A percentile compares a stretch with the other conserved stretches of the same genome.
These are phyloP conservation scores for Botrytis porri DNA, from an alignment of 2,329 filamentous ascomycete genomes.

Conservation along the genomic window DNA sequence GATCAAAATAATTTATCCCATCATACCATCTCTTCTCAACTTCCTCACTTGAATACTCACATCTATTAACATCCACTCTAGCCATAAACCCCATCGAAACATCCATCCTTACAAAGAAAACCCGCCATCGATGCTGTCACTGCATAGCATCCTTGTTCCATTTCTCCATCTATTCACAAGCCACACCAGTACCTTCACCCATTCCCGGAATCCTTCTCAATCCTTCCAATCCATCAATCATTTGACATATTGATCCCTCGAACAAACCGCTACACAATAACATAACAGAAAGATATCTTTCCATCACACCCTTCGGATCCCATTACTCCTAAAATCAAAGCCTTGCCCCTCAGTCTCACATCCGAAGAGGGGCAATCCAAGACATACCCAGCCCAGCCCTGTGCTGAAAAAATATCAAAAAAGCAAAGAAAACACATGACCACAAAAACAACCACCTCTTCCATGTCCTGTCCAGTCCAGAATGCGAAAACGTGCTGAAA, in stretches of 20 bases:
- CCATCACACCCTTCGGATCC: not conserved
- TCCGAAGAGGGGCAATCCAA: constrained; percentile 1
- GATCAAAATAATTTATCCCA: not conserved
- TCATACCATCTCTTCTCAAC: not conserved
- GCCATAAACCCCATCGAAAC: not conserved
- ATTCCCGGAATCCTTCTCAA: not conserved
- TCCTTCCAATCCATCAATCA: not conserved
- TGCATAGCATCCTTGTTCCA: not conserved
- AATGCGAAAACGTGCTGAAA: constrained; percentile 4
- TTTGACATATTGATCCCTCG: not conserved
- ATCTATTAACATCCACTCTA: not conserved
- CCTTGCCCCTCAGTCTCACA: not conserved
- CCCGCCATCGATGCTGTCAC: not conserved
- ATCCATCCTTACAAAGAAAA: not conserved
- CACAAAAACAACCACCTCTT: not conserved
- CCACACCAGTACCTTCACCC: not conserved
- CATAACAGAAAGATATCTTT: not conserved
- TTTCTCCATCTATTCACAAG: not conserved
- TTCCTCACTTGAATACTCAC: not conserved
- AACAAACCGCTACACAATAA: not conserved
- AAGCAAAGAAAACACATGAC: not conserved
- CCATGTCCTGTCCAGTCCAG: not conserved
- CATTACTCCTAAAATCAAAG: not conserved
- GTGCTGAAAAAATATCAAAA: not conserved
- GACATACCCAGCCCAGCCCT: not conserved